Evolutionary conservation across 306 rosid species (phyloP), one percentile per base, ranked within the genome.

Genomic region (Cicer pinnatifidum): DNA sequence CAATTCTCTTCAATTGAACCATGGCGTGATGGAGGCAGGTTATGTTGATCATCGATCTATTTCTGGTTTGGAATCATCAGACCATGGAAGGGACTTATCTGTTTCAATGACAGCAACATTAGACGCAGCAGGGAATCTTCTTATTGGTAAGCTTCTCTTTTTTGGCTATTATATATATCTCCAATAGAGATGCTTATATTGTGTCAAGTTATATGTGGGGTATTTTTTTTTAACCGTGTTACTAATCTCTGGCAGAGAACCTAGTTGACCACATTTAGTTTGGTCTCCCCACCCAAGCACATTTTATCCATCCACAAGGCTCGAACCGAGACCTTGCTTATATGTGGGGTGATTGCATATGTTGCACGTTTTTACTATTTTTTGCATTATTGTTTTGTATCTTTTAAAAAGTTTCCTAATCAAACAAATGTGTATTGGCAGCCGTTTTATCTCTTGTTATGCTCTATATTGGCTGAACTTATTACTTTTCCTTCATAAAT

Each of bases 31-130:
- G 98, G 98, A 93, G 83, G 89, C 68, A 11, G 91, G 93, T 45
- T 93, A 93, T 82, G 84, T 89, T 72, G 81, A 83, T 74, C 93
- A 93, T 71, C 85, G 84, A 63, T 45, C 75, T 58, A 35, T 69
- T 41, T 84, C 79, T 56, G 77, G 80, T 78, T 66, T 69, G 6
- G 86, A 81, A 75, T 60, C 71, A 9, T 65, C 82, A 5, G 81
- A 89, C 62, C 72, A 81, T 62, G 89, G 35, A 70, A 78, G 81
- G 47, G 45, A 79, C 66, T 83, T 88, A 63, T 93, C 98, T 59
- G 79, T 93, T 84, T 93, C 97, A 72, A 91, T 93, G 98, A 88
- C 91, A 57, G 98, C 97, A 73, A 93, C 89, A 52, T 5, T 88
- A 64, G 97, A 88, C 75, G 54, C 84, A 10, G 48, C 73, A 72